Conservation (phyloP, 768 basidiomycete genomes). For the Candolleomyces aberdarensis region DNA sequence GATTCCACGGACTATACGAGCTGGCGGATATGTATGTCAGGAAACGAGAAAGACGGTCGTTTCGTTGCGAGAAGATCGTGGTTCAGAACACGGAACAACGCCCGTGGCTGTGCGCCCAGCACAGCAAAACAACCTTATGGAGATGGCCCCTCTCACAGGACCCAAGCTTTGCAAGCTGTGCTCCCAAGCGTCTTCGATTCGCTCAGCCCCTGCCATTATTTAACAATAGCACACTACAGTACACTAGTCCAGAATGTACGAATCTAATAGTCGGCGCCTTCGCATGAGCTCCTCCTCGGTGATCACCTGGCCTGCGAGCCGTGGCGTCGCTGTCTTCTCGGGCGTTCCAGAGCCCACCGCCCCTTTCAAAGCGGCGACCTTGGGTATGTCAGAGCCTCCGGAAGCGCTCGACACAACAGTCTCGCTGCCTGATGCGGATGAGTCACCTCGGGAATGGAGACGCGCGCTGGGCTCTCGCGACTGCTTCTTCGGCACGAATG, state of each 20-base stretch:
- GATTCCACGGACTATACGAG: background rate
- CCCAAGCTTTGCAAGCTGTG: conserved; percentile 28
- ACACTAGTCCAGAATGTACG: conserved; percentile 56
- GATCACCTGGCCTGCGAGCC: conserved; percentile 63
- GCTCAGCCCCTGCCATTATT: background rate
- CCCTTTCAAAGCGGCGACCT: background rate
- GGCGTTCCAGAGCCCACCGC: conserved; percentile 8
- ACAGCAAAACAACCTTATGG: conserved; percentile 35
- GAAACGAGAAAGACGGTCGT: background rate
- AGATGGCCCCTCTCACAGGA: conserved; percentile 20
- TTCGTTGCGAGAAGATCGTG: conserved; percentile 10
- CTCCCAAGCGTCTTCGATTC: conserved; percentile 10
- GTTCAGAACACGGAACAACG: conserved; percentile 10
- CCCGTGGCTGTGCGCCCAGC: conserved; percentile 13
- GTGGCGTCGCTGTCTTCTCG: conserved; percentile 27
- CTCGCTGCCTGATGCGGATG: conserved; percentile 1
- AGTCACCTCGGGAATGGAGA: background rate
- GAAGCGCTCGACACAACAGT: conserved; percentile 5
- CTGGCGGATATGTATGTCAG: background rate
- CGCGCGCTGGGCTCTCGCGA: conserved; percentile 1
- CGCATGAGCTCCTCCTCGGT: conserved; percentile 78
- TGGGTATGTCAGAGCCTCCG: background rate
- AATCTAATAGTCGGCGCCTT: conserved; percentile 72
- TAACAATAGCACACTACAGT: conserved; percentile 2
- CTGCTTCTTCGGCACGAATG: conserved; percentile 59